Evolutionary conservation across 192 early-diverging fungal genomes (phyloP), one percentile per base, ranked within the genome.

Genomic region (Chytriomyces hyalinus): DNA sequence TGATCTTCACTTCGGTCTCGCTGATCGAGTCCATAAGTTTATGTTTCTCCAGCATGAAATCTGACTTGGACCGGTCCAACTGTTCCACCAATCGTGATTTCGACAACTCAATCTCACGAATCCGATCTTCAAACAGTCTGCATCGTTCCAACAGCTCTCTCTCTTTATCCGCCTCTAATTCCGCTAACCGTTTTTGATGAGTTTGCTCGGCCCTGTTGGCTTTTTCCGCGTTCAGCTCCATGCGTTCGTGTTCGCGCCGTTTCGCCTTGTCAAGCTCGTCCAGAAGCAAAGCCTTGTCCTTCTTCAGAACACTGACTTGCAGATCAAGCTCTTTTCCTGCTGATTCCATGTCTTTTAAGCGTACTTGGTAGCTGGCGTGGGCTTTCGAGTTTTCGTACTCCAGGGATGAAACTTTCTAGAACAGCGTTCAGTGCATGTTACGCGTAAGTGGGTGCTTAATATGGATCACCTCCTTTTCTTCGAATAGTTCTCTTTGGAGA

Each of bases 261-360:
- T 81, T 81, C 7, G 24, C 64, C 67, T 83, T 82, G 17, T 82
- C 80, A 24, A 87, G 51, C 20, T 89, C 85, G 22, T 87, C 85
- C 46, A 85, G 15, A 8, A 89, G 73, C 15, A 82, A 64, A 8
- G 47, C 13, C 57, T 85, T 85, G 73, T 89, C 87, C 22, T 81
- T 80, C 36, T 75, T 80, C 44, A 83, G 53, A n/a, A 85, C 74
- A 46, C 85, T 79, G 6, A 78, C 65, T 57, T 83, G 65, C 20
- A 87, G 36, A 22, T 84, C 82, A 4, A 80, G 64, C 26, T 87
- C 84, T 36, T 78, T 71, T 11, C 66, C 48, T 9, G 64, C 51
- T 4, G 83, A 70, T 49, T 89, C 87, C 6, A 85, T 68, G 49
- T 85, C 79, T n/a, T 86, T 73, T 6, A 67, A 17, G 64, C 62